Evolutionary conservation across 345 rosid genomes (phyloP).

Genomic region (Hirschfeldia incana): DNA sequence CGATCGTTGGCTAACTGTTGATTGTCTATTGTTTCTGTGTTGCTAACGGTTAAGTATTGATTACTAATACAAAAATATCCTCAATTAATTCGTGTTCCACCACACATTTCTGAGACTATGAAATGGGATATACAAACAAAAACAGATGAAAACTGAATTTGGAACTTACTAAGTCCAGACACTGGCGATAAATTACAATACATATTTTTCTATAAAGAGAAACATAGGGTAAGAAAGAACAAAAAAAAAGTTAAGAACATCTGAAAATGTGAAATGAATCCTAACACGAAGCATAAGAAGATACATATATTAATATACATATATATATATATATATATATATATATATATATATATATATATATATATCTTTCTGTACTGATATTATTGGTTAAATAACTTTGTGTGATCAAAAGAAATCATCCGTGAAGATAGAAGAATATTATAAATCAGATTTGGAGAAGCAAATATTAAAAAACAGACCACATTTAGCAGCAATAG

Average conservation of each 20-base stretch:
- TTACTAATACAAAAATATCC: background rate
- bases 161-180: constrained; percentile 15
- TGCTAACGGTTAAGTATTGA: background rate
- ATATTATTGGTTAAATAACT: background rate
- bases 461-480: background rate
- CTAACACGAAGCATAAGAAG: background rate
- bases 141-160: background rate
- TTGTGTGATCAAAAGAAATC: background rate
- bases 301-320: background rate
- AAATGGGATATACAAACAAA: background rate
- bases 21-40: background rate
- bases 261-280: background rate
- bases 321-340: too few species aligned
- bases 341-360: too few species aligned
- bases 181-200: background rate
- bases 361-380: background rate
- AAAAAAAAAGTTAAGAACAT: constrained; percentile 2
- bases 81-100: background rate
- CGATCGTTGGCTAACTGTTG: constrained; percentile 22
- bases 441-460: constrained; percentile 25
- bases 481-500: constrained; percentile 12
- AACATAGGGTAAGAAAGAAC: background rate
- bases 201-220: background rate
- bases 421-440: background rate
- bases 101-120: background rate